Base-by-base conservation (phyloP, 2,329 filamentous ascomycete genomes). In the Apiospora hydei region DNA sequence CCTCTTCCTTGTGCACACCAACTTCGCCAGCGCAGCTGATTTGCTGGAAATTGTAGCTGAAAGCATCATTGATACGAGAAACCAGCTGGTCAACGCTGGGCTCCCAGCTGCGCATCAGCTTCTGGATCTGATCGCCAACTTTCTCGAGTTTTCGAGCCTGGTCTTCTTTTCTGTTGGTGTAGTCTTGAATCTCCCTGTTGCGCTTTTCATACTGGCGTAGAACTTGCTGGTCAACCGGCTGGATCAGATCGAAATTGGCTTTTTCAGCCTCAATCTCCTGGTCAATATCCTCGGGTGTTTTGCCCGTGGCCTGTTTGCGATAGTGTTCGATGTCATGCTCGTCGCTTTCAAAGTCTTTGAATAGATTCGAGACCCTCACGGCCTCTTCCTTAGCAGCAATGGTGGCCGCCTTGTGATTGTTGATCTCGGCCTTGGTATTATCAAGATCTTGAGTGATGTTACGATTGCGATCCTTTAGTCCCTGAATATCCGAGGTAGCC, bases 11-110 rank as follows among this genome's bases (percentile, higher is more conserved):
- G 85, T 95, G 89, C 4, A 99, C 87, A 73, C 88, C 88, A 4
- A 99, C 95, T 82, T 98, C 94, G 47, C 96, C 96, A 6, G 95
- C 95, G 81, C 96, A 98, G 75, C 92, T 94, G 79, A 99, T 98
- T 80, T 96, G 92, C 78, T 94, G 90, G 81, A 99, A 98, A 78
- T 98, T 98, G 81, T 96, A 92, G 7, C 93, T 91, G 82, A 99
- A 99, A 0, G 95, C 95, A 68, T 94, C 90, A 80, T 94, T 98
- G 83, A 99, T 98, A 78, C 91, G 91, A 26, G 85, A 85, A 53
- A 98, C 88, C 3, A 99, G 87, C 30, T 85, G 86, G 76, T 98
- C 95, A 2, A 99, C 87, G 77, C 88, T 84, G 0, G 95, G 95
- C 82, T 98, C 96, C 94, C 95, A 99, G 74, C 89, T 86, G 21